phyloP scores from a whole-genome alignment of 2,329 filamentous ascomycete genomes.

The Fusarium sp. region DNA sequence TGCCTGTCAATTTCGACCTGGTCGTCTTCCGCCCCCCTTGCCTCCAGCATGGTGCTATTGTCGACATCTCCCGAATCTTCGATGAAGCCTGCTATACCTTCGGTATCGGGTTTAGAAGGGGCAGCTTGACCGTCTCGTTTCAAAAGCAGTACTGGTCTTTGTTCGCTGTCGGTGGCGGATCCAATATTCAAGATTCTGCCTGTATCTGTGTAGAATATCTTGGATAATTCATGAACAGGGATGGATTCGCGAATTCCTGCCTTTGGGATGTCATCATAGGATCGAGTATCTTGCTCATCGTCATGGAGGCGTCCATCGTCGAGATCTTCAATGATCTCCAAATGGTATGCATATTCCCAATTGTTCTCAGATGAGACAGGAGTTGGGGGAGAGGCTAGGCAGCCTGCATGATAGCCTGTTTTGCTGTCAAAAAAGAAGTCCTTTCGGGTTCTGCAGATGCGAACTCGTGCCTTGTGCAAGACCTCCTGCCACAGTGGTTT shows the following conservation, averaged over 20 bases:
- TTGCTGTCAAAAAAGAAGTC: constrained; percentile 38
- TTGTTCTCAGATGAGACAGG: constrained; percentile 6
- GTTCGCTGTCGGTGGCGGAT: constrained; percentile 61
- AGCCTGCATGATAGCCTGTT: constrained; percentile 28
- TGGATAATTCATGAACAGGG: constrained; percentile 75
- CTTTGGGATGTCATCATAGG: constrained; percentile 56
- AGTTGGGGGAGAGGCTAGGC: background rate
- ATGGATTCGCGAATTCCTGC: constrained; percentile 66
- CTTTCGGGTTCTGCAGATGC: constrained; percentile 76
- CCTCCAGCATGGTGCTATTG: constrained; percentile 22
- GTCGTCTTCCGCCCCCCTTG: constrained; percentile 44
- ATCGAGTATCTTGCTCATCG: constrained; percentile 48
- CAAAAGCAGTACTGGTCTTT: constrained; percentile 51
- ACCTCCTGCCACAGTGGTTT: constrained; percentile 93
- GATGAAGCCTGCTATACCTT: constrained; percentile 42
- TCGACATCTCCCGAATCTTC: constrained; percentile 56
- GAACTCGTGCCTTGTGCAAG: constrained; percentile 90
- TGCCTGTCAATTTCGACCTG: constrained; percentile 63
- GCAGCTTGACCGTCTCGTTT: constrained; percentile 46
- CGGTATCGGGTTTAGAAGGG: constrained; percentile 1
- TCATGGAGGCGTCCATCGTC: constrained; percentile 68
- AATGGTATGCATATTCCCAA: constrained; percentile 76
- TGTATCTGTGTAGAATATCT: constrained; percentile 93
- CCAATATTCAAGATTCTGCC: constrained; percentile 88
- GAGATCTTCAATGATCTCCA: constrained; percentile 86